phyloP scores from a whole-genome alignment of 2,329 filamentous ascomycete genomes.

The Cladosporium velox region DNA sequence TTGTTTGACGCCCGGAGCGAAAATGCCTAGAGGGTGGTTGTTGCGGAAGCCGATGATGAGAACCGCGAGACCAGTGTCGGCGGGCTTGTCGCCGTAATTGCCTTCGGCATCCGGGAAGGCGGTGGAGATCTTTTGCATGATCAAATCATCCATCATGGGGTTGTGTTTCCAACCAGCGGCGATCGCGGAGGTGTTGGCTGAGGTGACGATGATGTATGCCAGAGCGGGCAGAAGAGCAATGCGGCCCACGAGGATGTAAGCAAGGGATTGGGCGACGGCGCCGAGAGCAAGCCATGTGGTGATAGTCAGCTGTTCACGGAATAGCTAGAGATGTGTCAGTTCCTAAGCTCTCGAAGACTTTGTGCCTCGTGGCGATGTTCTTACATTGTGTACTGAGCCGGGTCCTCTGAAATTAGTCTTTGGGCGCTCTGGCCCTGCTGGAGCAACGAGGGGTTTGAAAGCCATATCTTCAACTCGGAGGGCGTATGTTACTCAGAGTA shows the following conservation, averaged over 20 bases:
- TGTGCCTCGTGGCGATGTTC: neutral
- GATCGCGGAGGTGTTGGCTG: conserved; percentile 40
- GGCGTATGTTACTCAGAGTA: neutral
- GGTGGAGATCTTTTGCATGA: conserved; percentile 41
- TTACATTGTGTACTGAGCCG: conserved; percentile 9
- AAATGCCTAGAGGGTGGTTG: conserved; percentile 50
- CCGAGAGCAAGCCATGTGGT: conserved; percentile 47
- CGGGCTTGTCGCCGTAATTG: conserved; percentile 35
- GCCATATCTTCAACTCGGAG: neutral
- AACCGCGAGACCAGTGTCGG: conserved; percentile 39
- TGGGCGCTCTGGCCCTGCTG: conserved; percentile 7
- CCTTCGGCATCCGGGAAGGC: conserved; percentile 43
- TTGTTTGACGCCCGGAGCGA: conserved; percentile 49
- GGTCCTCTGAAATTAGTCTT: conserved; percentile 1
- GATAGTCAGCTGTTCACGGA: conserved; percentile 43
- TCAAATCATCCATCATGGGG: conserved; percentile 40
- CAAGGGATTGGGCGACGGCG: conserved; percentile 41
- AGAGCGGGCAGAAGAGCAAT: conserved; percentile 41
- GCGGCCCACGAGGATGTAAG: conserved; percentile 40
- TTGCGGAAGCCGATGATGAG: conserved; percentile 42
- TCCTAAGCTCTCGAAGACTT: neutral
- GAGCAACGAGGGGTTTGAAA: conserved; percentile 12
- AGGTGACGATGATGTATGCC: conserved; percentile 38
- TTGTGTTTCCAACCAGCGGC: conserved; percentile 41
- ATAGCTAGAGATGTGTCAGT: conserved; percentile 26